These are phyloP conservation scores for Salix arbutifolia DNA, from an alignment of 345 rosid species.

Conservation along the genomic window DNA sequence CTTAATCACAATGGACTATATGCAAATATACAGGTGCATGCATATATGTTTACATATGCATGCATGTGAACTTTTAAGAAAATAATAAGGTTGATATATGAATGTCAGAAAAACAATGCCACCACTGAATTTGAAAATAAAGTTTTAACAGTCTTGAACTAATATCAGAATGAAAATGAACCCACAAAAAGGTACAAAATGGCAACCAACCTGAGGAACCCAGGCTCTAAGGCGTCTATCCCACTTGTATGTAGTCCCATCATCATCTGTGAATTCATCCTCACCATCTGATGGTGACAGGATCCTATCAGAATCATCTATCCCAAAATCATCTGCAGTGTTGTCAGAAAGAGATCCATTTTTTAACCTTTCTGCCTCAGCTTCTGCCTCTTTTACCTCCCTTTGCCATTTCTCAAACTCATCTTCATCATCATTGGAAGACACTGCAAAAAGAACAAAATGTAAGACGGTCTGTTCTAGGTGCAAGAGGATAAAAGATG, in stretches of 20 bases:
- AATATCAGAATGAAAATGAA: background rate
- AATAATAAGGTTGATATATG: background rate
- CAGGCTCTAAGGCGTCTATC: conserved; percentile 65
- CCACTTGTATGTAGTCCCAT: conserved; percentile 89
- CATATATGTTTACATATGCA: background rate
- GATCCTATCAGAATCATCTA: conserved; percentile 37
- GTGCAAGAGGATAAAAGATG: background rate
- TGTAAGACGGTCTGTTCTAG: conserved; percentile 15
- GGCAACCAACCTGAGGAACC: conserved; percentile 83
- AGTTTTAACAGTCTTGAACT: background rate
- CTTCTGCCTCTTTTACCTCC: conserved; percentile 75
- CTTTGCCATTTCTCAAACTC: conserved; percentile 89
- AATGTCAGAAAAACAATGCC: background rate
- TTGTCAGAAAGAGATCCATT: conserved; percentile 38
- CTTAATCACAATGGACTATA: background rate
- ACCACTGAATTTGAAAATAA: background rate
- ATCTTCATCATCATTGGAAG: conserved; percentile 41
- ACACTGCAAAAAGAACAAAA: conserved; percentile 39
- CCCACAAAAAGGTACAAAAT: background rate
- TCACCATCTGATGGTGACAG: conserved; percentile 80
- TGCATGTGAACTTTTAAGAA: background rate
- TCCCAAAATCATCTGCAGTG: conserved; percentile 22
- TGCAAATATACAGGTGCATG: background rate
- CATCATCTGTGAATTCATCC: conserved; percentile 93
- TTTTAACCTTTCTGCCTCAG: conserved; percentile 50